Conservation (phyloP, 2,329 filamentous ascomycete genomes). For the Scleromitrula shiraiana region DNA sequence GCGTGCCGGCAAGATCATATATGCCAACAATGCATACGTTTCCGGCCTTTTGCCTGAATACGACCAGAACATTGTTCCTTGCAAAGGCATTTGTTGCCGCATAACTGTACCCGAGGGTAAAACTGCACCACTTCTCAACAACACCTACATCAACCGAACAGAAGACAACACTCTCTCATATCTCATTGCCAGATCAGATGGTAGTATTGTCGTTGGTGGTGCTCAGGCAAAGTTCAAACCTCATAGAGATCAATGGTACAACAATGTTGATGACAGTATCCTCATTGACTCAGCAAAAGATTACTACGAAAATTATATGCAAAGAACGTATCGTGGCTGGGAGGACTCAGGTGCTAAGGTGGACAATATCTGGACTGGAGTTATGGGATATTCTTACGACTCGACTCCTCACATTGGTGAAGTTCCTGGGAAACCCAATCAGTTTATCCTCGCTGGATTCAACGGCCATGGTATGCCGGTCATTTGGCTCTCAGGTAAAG, state of each 20-base stretch:
- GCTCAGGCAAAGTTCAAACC: constrained; percentile 30
- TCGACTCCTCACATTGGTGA: constrained; percentile 2
- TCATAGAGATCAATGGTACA: constrained; percentile 34
- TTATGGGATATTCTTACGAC: constrained; percentile 8
- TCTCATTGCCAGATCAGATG: constrained; percentile 26
- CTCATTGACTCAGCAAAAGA: constrained; percentile 36
- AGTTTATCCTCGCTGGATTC: constrained; percentile 7
- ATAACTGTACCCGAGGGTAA: constrained; percentile 23
- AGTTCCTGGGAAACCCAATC: background rate
- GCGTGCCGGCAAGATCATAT: constrained; percentile 45
- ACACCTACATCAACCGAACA: constrained; percentile 15
- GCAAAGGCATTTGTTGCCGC: constrained; percentile 38
- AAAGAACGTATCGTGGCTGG: constrained; percentile 36
- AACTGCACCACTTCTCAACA: constrained; percentile 13
- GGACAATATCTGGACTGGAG: constrained; percentile 24
- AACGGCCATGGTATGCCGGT: constrained; percentile 11
- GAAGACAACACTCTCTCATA: constrained; percentile 17
- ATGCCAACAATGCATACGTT: constrained; percentile 63
- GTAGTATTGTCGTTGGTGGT: constrained; percentile 34
- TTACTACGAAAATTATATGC: constrained; percentile 35
- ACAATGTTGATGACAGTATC: constrained; percentile 38
- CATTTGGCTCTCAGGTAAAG: constrained; percentile 32
- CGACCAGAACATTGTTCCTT: constrained; percentile 49
- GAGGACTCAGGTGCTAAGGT: constrained; percentile 33
- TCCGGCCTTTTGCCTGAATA: constrained; percentile 48